Evolutionary conservation across 1,284 basidiomycete species (phyloP).

Genomic region (Trichosporon asahii): DNA sequence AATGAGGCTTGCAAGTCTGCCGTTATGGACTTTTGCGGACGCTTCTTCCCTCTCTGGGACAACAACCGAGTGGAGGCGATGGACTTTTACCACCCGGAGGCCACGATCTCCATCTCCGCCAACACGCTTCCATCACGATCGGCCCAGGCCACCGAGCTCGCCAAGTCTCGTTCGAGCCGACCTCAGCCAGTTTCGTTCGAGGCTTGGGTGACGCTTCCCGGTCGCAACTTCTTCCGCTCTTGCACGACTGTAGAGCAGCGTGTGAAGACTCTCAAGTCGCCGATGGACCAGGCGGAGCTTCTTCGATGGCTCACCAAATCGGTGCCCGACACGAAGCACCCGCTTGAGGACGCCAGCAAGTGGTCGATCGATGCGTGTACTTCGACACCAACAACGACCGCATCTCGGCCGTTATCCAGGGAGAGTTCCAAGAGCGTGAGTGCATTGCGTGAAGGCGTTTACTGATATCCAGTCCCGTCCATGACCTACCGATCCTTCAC

Average conservation of each 20-base stretch:
- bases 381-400: constrained; percentile 57
- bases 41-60: constrained; percentile 84
- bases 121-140: constrained; percentile 76
- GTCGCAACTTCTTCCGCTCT: constrained; percentile 72
- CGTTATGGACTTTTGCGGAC: constrained; percentile 51
- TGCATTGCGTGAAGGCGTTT: constrained; percentile 33
- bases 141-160: constrained; percentile 25
- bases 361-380: constrained; percentile 85
- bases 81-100: constrained; percentile 73
- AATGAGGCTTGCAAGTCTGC: constrained; percentile 40
- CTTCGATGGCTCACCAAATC: constrained; percentile 53
- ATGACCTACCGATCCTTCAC: constrained; percentile 77
- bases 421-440: constrained; percentile 85
- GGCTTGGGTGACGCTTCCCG: constrained; percentile 64
- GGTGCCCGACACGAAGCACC: constrained; percentile 79
- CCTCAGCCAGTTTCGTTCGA: constrained; percentile 69
- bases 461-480: constrained; percentile 30
- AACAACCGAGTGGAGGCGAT: constrained; percentile 64
- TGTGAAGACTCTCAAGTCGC: constrained; percentile 68
- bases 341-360: constrained; percentile 63
- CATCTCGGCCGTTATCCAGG: constrained; percentile 81
- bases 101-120: constrained; percentile 82
- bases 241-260: constrained; percentile 62
- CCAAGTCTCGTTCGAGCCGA: constrained; percentile 59
- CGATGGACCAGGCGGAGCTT: constrained; percentile 59